Evolutionary conservation across 1,284 basidiomycete genomes (phyloP).

Genomic region (Chalciporus piperatoides): DNA sequence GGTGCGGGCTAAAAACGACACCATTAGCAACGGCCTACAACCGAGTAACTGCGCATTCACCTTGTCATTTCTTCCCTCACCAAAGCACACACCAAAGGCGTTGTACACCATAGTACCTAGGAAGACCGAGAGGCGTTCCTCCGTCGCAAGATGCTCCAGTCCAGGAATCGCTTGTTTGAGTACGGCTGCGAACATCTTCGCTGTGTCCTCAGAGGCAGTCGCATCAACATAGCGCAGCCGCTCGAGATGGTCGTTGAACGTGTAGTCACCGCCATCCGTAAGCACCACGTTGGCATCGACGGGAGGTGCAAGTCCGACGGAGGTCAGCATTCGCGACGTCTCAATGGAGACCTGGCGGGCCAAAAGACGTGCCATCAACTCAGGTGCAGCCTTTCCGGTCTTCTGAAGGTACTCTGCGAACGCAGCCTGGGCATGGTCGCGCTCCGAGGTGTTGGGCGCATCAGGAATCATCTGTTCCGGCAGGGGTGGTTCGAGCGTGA

Average conservation of each 20-base stretch:
- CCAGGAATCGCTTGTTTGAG: conserved; percentile 63
- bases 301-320: conserved; percentile 25
- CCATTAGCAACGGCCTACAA: conserved; percentile 2
- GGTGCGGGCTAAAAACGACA: conserved; percentile 42
- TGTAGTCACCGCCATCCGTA: conserved; percentile 52
- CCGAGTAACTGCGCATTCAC: conserved; percentile 35
- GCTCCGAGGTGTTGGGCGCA: conserved; percentile 34
- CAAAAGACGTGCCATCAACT: conserved; percentile 67
- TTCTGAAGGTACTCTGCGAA: conserved; percentile 54
- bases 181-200: conserved; percentile 51
- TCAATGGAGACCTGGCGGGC: conserved; percentile 67
- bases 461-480: conserved; percentile 48
- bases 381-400: conserved; percentile 42
- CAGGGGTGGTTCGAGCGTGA: conserved; percentile 60
- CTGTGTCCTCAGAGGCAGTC: conserved; percentile 46
- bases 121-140: conserved; percentile 59
- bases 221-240: conserved; percentile 63
- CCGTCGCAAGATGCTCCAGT: conserved; percentile 62
- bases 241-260: conserved; percentile 71
- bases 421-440: conserved; percentile 54
- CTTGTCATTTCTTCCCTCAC: conserved; percentile 64
- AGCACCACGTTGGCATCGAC: conserved; percentile 41
- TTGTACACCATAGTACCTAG: conserved; percentile 74
- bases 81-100: conserved; percentile 63
- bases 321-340: conserved; percentile 50